Evolutionary conservation across 2,329 filamentous ascomycete species (phyloP).

Genomic region (Aspergillus sclerotialis): DNA sequence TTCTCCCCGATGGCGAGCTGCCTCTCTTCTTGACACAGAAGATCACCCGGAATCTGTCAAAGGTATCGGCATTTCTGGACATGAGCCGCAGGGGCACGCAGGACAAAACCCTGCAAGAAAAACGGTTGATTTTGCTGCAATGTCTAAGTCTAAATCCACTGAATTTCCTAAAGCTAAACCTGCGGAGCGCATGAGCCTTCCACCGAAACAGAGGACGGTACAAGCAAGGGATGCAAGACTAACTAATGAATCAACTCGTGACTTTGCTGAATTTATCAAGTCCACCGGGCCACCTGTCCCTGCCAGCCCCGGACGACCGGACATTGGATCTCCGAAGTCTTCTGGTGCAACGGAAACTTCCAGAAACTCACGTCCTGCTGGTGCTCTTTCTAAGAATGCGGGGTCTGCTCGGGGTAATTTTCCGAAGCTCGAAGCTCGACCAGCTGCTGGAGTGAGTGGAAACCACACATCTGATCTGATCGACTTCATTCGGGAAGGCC

Average conservation of each 20-base stretch:
- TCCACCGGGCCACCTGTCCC: slow-evolving; percentile 62
- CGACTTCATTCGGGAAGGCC: slow-evolving; percentile 88
- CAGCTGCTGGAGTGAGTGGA: slow-evolving; percentile 55
- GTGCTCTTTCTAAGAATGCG: slow-evolving; percentile 8
- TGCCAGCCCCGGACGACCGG: slow-evolving; percentile 5
- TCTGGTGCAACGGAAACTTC: slow-evolving; percentile 2
- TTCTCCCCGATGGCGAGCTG: slow-evolving; percentile 23
- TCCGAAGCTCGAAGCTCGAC: slow-evolving; percentile 61
- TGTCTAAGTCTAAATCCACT: slow-evolving; percentile 14
- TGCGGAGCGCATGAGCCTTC: slow-evolving; percentile 7
- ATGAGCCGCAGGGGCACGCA: slow-evolving; percentile 12
- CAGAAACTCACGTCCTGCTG: slow-evolving; percentile 9
- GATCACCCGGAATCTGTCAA: slow-evolving; percentile 34
- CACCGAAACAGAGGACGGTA: slow-evolving; percentile 18
- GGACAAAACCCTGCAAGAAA: slow-evolving; percentile 15
- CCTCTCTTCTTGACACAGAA: slow-evolving; percentile 23
- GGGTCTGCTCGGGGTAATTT: slow-evolving; percentile 14
- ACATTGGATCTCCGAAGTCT: neutral
- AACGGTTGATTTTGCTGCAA: slow-evolving; percentile 9
- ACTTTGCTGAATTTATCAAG: slow-evolving; percentile 85
- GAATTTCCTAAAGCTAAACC: slow-evolving; percentile 19
- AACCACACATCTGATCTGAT: slow-evolving; percentile 80
- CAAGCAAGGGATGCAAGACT: slow-evolving; percentile 67
- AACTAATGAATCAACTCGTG: slow-evolving; percentile 63
- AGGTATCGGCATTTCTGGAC: slow-evolving; percentile 27